A percentile compares a stretch with the other conserved stretches of the same genome.
Conservation (phyloP, 2,329 filamentous ascomycete species). For the Fusarium citri region DNA sequence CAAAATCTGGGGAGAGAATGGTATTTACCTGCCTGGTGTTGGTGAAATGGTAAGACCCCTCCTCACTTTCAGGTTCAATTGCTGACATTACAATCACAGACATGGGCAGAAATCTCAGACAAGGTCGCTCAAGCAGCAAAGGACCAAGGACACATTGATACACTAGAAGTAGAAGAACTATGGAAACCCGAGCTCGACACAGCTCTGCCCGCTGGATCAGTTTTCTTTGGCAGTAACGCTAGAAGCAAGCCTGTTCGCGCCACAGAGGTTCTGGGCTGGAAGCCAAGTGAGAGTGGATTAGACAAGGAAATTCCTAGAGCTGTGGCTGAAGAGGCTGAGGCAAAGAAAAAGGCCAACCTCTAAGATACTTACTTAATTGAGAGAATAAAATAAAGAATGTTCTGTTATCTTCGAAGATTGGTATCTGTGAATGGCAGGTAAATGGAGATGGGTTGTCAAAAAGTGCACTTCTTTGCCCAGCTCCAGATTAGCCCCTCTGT, state of each 20-base stretch:
- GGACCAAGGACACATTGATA: constrained; percentile 42
- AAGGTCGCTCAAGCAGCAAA: constrained; percentile 45
- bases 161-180: constrained; percentile 45
- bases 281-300: constrained; percentile 60
- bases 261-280: constrained; percentile 66
- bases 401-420: background rate
- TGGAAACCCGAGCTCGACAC: constrained; percentile 58
- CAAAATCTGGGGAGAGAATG: constrained; percentile 53
- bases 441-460: background rate
- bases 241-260: constrained; percentile 63
- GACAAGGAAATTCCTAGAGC: constrained; percentile 54
- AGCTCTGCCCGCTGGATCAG: constrained; percentile 57
- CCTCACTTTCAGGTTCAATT: background rate
- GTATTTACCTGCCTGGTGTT: constrained; percentile 51
- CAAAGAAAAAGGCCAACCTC: constrained; percentile 1
- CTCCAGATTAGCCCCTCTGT: background rate
- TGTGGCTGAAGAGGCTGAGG: constrained; percentile 43
- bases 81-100: constrained; percentile 23
- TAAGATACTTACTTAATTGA: background rate
- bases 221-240: constrained; percentile 69
- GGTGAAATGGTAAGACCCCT: constrained; percentile 44
- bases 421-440: background rate
- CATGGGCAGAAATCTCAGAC: constrained; percentile 49
- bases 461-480: constrained; percentile 4
- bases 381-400: background rate